Conservation (phyloP, 108 stramenopile genomes). For the Asterionellopsis glacialis region DNA sequence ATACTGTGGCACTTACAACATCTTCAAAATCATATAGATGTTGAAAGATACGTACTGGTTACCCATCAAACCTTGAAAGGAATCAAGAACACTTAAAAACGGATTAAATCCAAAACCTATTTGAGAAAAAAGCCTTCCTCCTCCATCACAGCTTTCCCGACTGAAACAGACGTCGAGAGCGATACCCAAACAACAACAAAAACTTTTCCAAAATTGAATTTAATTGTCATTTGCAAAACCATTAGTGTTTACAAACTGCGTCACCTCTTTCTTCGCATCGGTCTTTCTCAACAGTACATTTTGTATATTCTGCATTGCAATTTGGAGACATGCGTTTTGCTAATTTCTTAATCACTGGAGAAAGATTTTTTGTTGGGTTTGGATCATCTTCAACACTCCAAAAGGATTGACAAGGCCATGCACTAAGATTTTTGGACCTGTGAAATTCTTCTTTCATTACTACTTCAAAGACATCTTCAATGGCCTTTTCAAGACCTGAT, state of each 20-base stretch:
- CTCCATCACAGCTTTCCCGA: no score
- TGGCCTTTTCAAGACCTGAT: not conserved
- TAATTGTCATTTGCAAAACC: not conserved
- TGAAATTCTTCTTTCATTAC: slow-evolving; percentile 60
- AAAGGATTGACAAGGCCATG: slow-evolving; percentile 78
- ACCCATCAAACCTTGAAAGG: no score
- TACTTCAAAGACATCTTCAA: slow-evolving; percentile 25
- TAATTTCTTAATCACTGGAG: slow-evolving; percentile 19
- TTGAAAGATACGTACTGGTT: no score
- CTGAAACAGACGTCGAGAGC: no score
- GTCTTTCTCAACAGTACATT: slow-evolving; percentile 66
- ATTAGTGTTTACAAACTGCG: slow-evolving; percentile 34
- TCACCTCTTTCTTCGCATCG: slow-evolving; percentile 67
- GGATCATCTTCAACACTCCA: slow-evolving; percentile 51
- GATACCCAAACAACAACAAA: no score
- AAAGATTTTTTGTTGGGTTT: slow-evolving; percentile 13
- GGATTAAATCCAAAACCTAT: no score
- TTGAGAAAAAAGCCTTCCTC: no score
- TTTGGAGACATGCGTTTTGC: slow-evolving; percentile 53
- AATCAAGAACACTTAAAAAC: no score
- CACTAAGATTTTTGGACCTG: slow-evolving; percentile 41
- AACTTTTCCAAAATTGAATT: no score
- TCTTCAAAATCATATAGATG: no score
- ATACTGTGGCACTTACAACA: no score
- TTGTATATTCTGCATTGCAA: slow-evolving; percentile 48